Evolutionary conservation across 768 basidiomycete species (phyloP).

Genomic region (Mycena filopes): DNA sequence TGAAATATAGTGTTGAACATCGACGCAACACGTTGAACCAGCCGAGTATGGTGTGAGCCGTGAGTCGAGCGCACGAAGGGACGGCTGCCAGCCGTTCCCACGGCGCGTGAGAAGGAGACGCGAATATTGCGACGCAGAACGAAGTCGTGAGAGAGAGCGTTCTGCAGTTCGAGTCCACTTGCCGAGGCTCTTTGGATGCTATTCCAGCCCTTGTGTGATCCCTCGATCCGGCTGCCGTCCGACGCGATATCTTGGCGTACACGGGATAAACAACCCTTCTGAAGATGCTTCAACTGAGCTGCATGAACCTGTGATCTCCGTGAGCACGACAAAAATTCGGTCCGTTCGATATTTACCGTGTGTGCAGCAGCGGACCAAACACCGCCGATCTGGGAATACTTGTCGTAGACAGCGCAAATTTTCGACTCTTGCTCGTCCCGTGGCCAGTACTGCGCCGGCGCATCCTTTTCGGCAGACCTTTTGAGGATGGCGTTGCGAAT

Average conservation of each 20-base stretch:
- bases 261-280: conserved; percentile 14
- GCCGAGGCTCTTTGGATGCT: conserved; percentile 19
- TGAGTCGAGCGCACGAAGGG: not conserved
- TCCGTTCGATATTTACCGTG: not conserved
- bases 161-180: conserved; percentile 21
- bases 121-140: conserved; percentile 16
- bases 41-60: conserved; percentile 3
- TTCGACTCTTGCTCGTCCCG: conserved; percentile 6
- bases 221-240: conserved; percentile 23
- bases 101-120: too few relatives aligned
- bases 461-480: not conserved
- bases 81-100: too few relatives aligned
- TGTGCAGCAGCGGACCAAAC: conserved; percentile 14
- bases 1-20: not conserved
- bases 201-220: conserved; percentile 29
- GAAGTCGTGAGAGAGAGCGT: conserved; percentile 3
- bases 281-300: conserved; percentile 20
- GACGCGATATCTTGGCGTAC: conserved; percentile 9
- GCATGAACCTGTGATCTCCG: conserved; percentile 26
- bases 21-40: not conserved
- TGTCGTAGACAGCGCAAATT: conserved; percentile 5
- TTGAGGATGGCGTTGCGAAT: conserved; percentile 6
- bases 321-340: not conserved
- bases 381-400: not conserved
- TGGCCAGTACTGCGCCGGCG: conserved; percentile 15